Base-by-base conservation (phyloP, 495 filamentous ascomycete genomes). In the Penicillium goetzii region DNA sequence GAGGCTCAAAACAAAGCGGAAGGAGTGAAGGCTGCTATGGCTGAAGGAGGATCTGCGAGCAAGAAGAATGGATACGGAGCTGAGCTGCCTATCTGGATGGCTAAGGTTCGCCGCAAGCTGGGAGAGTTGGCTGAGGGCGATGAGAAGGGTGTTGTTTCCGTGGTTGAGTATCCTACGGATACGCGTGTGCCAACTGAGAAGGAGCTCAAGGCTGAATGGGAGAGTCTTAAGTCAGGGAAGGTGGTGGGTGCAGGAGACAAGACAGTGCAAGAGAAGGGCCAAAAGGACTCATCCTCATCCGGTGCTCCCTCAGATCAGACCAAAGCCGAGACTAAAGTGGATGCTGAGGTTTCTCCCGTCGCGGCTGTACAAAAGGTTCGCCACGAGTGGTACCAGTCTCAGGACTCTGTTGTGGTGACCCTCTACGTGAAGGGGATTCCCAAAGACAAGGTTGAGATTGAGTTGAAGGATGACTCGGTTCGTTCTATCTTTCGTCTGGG, bases 331-430 rank as follows among this genome's bases (percentile, higher is more conserved):
- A n/a, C 32, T 4, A 11, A 28, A 40, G 60, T 38, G 26, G 15
- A 25, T 15, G 10, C 28, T 28, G 17, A 32, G 26, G 25, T 52
- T 33, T 1, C 56, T 0, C 12, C 43, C n/a, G 21, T 38, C 17
- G 4, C 56, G 21, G 17, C 25, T 32, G 21, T 51, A 34, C 68
- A 74, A 15, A 91, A 91, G 73, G 86, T 92, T 61, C 83, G 90
- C 12, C 85, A 92, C 67, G 91, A 93, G 57, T 93, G 89, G 89
- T 93, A 91, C 76, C 91, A 94, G 68, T 90, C 86, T 3, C 68
- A 70, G 8, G 83, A 86, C 4, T 83, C 78, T 17, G 86, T 93
- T 30, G 85, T 87, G 17, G 83, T 93, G 59, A 87, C 87, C 0
- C 78, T 94, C 10, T 86, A 91, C 56, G 88, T 86, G 3, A 93